Percentiles rank a stretch among this genome's conserved stretches.
phyloP scores from a whole-genome alignment of 2,329 filamentous ascomycete genomes.

The Scedosporium dehoogii region DNA sequence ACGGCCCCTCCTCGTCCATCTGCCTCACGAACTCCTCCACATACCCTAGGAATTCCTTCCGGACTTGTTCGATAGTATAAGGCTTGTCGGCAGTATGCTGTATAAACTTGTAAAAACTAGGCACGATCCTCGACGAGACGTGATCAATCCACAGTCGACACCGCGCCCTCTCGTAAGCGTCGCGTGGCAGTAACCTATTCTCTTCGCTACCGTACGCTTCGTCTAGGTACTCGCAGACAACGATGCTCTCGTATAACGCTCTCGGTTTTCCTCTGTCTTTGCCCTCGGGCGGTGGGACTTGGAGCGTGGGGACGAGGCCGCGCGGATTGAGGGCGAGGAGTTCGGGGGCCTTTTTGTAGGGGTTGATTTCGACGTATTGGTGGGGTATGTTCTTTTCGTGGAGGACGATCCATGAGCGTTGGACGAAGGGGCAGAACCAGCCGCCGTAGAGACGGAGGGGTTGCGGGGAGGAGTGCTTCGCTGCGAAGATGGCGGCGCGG shows the following conservation, averaged over 20 bases:
- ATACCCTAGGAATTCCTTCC: constrained; percentile 46
- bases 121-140: constrained; percentile 55
- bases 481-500: constrained; percentile 36
- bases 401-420: constrained; percentile 63
- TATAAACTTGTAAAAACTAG: constrained; percentile 55
- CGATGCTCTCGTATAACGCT: constrained; percentile 61
- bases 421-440: constrained; percentile 66
- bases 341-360: constrained; percentile 60
- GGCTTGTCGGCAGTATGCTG: constrained; percentile 42
- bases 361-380: constrained; percentile 66
- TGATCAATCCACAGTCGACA: constrained; percentile 68
- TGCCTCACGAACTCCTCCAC: constrained; percentile 52
- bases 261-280: constrained; percentile 28
- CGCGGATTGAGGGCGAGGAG: constrained; percentile 65
- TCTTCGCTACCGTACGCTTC: constrained; percentile 48
- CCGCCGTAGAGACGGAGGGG: constrained; percentile 58
- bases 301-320: constrained; percentile 61
- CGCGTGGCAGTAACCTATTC: constrained; percentile 45
- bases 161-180: constrained; percentile 54
- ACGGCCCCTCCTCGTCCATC: constrained; percentile 49
- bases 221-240: constrained; percentile 68
- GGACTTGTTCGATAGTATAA: constrained; percentile 40
- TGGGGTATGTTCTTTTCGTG: constrained; percentile 65
- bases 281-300: constrained; percentile 26
- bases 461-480: constrained; percentile 34